phyloP scores from a whole-genome alignment of 768 basidiomycete species.

The Lactarius sp. region DNA sequence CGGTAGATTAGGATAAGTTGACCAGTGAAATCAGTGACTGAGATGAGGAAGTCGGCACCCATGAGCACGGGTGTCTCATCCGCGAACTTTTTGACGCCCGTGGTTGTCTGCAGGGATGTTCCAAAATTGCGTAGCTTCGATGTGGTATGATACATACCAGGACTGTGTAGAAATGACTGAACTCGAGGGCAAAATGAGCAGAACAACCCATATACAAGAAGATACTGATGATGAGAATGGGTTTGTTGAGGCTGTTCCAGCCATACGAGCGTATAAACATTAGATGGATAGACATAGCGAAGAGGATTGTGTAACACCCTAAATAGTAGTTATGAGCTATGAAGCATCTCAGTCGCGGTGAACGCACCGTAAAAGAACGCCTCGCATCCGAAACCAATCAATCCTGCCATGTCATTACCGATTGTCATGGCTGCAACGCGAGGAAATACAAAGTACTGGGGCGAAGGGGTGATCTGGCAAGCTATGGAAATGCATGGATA shows the following conservation, averaged over 20 bases:
- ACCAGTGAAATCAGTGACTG: constrained; percentile 36
- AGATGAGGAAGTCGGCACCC: constrained; percentile 37
- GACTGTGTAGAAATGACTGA: constrained; percentile 33
- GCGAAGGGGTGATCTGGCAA: neutral
- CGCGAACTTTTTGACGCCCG: constrained; percentile 31
- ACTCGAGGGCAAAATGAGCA: constrained; percentile 31
- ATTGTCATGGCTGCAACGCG: constrained; percentile 28
- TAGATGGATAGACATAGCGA: neutral
- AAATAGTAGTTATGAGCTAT: neutral
- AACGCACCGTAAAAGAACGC: constrained; percentile 35
- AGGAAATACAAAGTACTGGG: neutral
- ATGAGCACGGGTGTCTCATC: constrained; percentile 32
- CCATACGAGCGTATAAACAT: neutral
- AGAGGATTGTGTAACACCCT: constrained; percentile 14
- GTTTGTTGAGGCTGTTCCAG: neutral
- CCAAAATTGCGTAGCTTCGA: neutral
- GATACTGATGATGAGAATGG: constrained; percentile 1
- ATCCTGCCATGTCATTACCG: constrained; percentile 31
- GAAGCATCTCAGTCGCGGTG: constrained; percentile 13
- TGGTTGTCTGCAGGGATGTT: constrained; percentile 25
- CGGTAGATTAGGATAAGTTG: constrained; percentile 39
- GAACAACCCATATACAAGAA: constrained; percentile 6
- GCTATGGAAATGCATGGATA: neutral
- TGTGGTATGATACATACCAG: constrained; percentile 30
- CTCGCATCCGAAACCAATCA: constrained; percentile 38